A percentile compares a stretch with the other conserved stretches of the same genome.
These are phyloP conservation scores for Naganishia vaughanmartiniae DNA, from an alignment of 768 basidiomycete species.

Conservation along the genomic window DNA sequence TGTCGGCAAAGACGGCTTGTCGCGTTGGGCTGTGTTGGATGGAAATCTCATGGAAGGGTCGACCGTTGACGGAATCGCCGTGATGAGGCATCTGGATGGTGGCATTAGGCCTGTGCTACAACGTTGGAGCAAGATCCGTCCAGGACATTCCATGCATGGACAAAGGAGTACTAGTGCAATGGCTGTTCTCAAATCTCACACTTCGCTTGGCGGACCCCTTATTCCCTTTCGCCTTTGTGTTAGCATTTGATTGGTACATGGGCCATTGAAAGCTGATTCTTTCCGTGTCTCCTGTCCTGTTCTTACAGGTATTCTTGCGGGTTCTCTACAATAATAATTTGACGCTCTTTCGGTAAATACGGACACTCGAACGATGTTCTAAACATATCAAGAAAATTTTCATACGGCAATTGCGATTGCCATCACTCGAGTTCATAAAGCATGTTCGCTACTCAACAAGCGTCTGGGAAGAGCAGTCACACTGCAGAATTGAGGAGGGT, in stretches of 20 bases:
- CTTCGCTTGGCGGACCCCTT: neutral
- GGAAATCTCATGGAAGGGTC: neutral
- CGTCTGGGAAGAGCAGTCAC: neutral
- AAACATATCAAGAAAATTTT: neutral
- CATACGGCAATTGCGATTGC: neutral
- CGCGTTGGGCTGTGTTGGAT: neutral
- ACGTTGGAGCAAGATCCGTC: neutral
- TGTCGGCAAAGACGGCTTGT: neutral
- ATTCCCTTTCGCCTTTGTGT: neutral
- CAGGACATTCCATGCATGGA: neutral
- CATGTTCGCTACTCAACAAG: neutral
- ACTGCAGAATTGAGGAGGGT: neutral
- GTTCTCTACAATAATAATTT: neutral
- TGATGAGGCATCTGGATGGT: neutral
- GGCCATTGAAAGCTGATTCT: neutral
- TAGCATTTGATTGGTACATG: neutral
- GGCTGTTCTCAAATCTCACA: neutral
- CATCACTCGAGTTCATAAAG: neutral
- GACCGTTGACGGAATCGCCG: neutral
- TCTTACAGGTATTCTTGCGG: constrained; percentile 2
- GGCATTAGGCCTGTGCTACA: neutral
- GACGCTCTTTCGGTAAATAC: constrained; percentile 5
- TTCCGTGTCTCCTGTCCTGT: neutral
- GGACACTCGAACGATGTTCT: constrained; percentile 5
- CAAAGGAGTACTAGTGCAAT: neutral